Evolutionary conservation across 345 rosid genomes (phyloP), one percentile per base, ranked within the genome.

Genomic region (Boechera stricta): DNA sequence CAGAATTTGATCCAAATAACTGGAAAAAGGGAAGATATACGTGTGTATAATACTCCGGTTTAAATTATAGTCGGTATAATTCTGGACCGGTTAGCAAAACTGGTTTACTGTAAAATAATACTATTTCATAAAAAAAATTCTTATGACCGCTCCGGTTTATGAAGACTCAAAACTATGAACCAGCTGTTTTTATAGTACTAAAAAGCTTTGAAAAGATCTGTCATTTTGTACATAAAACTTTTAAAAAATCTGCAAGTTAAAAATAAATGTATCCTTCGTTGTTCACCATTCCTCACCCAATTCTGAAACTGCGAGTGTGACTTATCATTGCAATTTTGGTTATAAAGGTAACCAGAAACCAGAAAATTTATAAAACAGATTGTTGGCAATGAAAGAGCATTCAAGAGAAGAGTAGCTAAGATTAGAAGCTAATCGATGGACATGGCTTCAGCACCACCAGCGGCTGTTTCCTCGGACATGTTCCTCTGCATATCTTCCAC

Each of bases 401-500:
- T 33, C 13, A 51, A 4, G 32, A 49, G 47, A 18, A 36, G 2
- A 67, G 26, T 68, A 36, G 72, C 59, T 35, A 67, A 21, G 47
- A 67, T 35, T 51, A 68, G 26, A 62, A 63, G 59, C 55, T 73
- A 73, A 54, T 73, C 71, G 3, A 64, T 54, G 28, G 77, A 28
- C 77, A 73, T 73, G 6, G 77, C 69, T 69, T 68, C 49, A 4
- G 36, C 15, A 2, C 72, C 33, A 38, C 26, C 61, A 52, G 62
- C 49, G 0, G 61, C 26, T 51, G 71, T 21, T 51, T 67, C 72
- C 69, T 89, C 94, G 42, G 72, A 32, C 5, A 83, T 83, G 71
- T 59, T 84, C 83, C 86, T 92, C 66, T 79, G 91, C 81, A 89
- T 83, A 79, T 92, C 96, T 80, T 92, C 98, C 21, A 90, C 81